Evolutionary conservation across 2,329 filamentous ascomycete species (phyloP).

Genomic region (Neofusicoccum laricinum): DNA sequence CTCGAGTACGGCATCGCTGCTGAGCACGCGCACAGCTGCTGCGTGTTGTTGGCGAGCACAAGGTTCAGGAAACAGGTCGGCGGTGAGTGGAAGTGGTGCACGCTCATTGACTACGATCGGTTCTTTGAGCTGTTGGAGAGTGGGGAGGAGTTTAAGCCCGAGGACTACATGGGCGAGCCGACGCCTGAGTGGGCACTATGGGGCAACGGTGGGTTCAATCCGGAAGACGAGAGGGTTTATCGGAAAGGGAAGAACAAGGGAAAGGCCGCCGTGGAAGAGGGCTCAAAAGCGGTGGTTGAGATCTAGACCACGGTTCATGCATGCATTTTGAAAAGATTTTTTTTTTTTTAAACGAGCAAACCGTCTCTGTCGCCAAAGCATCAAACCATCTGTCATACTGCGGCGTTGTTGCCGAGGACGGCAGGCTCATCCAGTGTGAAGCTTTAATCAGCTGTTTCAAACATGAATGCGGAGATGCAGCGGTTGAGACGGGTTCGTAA

Average conservation of each 20-base stretch:
- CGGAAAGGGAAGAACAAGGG: conserved; percentile 69
- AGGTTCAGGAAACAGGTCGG: conserved; percentile 64
- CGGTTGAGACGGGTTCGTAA: background rate
- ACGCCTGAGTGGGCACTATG: conserved; percentile 94
- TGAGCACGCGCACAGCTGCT: conserved; percentile 94
- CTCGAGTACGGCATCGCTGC: conserved; percentile 87
- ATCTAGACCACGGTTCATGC: background rate
- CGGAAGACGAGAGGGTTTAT: conserved; percentile 81
- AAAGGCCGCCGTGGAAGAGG: background rate
- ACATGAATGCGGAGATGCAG: background rate
- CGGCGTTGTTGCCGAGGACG: background rate
- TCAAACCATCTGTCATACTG: background rate
- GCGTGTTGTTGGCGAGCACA: conserved; percentile 78
- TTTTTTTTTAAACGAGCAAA: background rate
- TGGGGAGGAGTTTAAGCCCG: conserved; percentile 72
- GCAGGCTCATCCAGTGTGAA: background rate
- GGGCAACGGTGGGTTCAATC: conserved; percentile 94
- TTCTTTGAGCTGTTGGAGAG: conserved; percentile 84
- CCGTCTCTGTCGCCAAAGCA: background rate
- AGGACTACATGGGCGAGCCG: conserved; percentile 82
- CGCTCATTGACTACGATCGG: conserved; percentile 81
- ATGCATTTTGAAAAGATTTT: background rate
- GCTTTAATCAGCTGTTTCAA: background rate
- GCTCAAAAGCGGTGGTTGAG: background rate
- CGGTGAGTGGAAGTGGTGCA: conserved; percentile 89